phyloP scores from a whole-genome alignment of 2,329 filamentous ascomycete species.

The Plectosphaerella plurivora region DNA sequence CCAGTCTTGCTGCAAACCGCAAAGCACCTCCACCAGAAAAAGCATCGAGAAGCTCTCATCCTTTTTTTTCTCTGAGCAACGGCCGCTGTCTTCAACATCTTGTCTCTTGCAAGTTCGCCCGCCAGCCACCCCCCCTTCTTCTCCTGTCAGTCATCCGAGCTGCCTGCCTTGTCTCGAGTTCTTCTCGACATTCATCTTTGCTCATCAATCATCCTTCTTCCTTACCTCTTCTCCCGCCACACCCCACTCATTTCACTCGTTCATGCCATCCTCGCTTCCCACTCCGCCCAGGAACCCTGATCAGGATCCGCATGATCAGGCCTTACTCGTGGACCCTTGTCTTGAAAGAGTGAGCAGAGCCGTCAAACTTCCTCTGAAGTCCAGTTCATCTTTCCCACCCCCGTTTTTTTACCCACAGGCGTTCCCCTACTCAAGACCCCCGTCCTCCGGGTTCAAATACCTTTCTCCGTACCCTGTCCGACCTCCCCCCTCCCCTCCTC shows the following conservation, averaged over 20 bases:
- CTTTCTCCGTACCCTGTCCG: constrained; percentile 17
- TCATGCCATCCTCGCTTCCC: not conserved
- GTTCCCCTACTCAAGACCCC: constrained; percentile 13
- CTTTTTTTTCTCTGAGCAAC: constrained; percentile 1
- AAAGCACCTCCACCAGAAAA: not conserved
- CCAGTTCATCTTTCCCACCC: not conserved
- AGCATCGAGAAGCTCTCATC: constrained; percentile 2
- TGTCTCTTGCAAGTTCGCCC: not conserved
- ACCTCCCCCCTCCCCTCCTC: constrained; percentile 22
- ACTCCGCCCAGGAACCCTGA: not conserved
- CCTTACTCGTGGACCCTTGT: not conserved
- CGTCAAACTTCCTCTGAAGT: not conserved
- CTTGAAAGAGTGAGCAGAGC: not conserved
- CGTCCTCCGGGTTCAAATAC: constrained; percentile 29
- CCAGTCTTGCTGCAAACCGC: constrained; percentile 6
- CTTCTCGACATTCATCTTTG: constrained; percentile 1
- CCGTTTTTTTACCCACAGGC: not conserved
- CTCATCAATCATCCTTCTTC: not conserved
- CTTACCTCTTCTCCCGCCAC: not conserved
- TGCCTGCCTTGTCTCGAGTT: too few relatives aligned
- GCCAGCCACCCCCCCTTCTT: not conserved
- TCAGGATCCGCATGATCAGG: not conserved
- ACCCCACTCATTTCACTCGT: not conserved
- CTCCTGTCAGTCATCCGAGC: constrained; percentile 1
- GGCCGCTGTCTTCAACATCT: not conserved